Base-by-base conservation (phyloP, 108 stramenopile genomes). In the Fistulifera pelliculosa region DNA sequence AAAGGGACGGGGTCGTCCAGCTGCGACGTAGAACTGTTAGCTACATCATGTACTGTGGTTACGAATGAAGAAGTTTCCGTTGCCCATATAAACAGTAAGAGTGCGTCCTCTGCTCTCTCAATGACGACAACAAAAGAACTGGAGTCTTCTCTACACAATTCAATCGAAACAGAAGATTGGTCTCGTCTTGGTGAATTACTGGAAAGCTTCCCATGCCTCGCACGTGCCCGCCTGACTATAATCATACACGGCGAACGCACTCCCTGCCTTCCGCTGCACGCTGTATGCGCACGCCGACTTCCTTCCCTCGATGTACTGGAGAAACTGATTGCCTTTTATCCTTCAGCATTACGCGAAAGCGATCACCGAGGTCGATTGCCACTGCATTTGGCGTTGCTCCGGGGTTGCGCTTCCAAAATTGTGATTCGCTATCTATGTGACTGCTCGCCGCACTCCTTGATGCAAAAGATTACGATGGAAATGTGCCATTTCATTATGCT, bases 401-500 rank as follows among this genome's bases (percentile, higher is more conserved):
- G 39, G 44, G 43, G 47, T 35, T 52, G 53, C 14, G 3, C 6
- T 35, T 47, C 39, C 27, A 24, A 24, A 13, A 28, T 15, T 27
- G 47, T 60, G 2, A 15, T 60, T 15, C 47, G 27, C 17, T 60
- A 60, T 38, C 45, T 60, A n/a, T 49, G 45, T 15, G 26, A 49
- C 35, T 27, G 45, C n/a, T 15, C 25, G 2, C 27, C 48, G 7
- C 23, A 47, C 17, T 24, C 58, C 13, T 27, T 60, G 26, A 5
- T 25, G 18, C 13, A 28, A 19, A n/a, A 38, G 58, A 60, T 49
- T 19, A 60, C n/a, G 58, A 60, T 17, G 62, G 62, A 19, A 63
- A 53, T 15, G 42, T 63, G 1, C 62, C 62, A 16, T 24, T 63
- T n/a, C 62, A 63, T 27, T 63, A 63, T 47, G 62, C 62, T 16